Percentiles rank a stretch among this genome's conserved stretches.
Conservation (phyloP, 2,329 filamentous ascomycete genomes). For the Orbilia javanica region DNA sequence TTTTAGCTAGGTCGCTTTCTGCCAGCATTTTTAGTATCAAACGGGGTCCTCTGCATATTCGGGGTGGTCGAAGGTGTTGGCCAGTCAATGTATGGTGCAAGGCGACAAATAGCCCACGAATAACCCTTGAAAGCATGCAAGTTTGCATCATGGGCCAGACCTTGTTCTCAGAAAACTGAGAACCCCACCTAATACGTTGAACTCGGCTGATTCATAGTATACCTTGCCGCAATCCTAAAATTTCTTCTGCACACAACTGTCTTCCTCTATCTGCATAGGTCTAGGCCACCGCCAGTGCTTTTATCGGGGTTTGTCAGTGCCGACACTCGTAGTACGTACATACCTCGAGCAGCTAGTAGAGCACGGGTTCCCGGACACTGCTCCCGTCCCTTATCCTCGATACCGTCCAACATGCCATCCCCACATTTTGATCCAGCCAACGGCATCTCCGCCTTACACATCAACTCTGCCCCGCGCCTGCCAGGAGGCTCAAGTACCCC, state of each 20-base stretch:
- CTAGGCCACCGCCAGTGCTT: neutral
- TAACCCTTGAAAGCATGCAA: slow-evolving; percentile 14
- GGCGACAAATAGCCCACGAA: neutral
- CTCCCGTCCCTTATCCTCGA: slow-evolving; percentile 30
- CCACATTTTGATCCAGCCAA: slow-evolving; percentile 27
- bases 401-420: slow-evolving; percentile 13
- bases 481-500: slow-evolving; percentile 35
- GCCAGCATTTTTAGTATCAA: slow-evolving; percentile 22
- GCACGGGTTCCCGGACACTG: slow-evolving; percentile 23
- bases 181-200: slow-evolving; percentile 3
- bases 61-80: slow-evolving; percentile 9
- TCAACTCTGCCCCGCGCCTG: slow-evolving; percentile 42
- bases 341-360: slow-evolving; percentile 14
- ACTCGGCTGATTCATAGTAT: slow-evolving; percentile 16
- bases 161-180: slow-evolving; percentile 38
- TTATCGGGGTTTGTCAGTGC: neutral
- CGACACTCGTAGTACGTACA: neutral
- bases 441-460: slow-evolving; percentile 31
- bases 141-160: slow-evolving; percentile 37
- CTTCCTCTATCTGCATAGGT: neutral
- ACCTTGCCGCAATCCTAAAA: slow-evolving; percentile 6
- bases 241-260: neutral
- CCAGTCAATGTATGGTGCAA: neutral
- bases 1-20: slow-evolving; percentile 21
- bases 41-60: slow-evolving; percentile 20